Conservation (phyloP, 768 basidiomycete genomes). For the Russula vinacea region DNA sequence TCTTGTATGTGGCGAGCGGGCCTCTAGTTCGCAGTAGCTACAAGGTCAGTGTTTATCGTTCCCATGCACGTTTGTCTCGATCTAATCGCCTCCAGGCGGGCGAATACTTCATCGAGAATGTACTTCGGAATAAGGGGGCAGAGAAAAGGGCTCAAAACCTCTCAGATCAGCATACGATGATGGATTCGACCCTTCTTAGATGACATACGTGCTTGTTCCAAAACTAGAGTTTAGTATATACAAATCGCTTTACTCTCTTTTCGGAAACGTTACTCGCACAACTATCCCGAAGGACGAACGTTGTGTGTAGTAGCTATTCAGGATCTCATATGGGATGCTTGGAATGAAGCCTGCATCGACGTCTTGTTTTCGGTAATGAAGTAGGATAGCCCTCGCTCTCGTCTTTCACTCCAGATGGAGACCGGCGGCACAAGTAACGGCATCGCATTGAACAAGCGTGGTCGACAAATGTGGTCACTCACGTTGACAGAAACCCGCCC, state of each 20-base stretch:
- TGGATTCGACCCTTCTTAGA: constrained; percentile 11
- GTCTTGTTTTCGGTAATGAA: neutral
- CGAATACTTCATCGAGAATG: constrained; percentile 92
- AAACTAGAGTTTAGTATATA: constrained; percentile 10
- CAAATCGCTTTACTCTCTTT: neutral
- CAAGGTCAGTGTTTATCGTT: constrained; percentile 58
- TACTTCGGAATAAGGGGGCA: constrained; percentile 59
- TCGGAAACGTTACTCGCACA: neutral
- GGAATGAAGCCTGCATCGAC: too few relatives aligned
- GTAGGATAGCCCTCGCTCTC: neutral
- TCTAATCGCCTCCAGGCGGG: constrained; percentile 63
- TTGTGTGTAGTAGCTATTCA: neutral
- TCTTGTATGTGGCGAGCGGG: constrained; percentile 95
- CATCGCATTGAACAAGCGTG: neutral
- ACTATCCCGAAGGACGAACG: neutral
- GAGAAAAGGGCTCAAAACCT: constrained; percentile 43
- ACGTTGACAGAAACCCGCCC: neutral
- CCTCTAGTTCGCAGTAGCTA: constrained; percentile 95
- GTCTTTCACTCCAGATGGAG: neutral
- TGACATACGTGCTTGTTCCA: constrained; percentile 1
- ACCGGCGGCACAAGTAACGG: neutral
- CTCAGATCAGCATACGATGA: constrained; percentile 23
- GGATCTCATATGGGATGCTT: neutral
- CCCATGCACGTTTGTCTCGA: neutral
- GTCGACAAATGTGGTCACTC: neutral